Base-by-base conservation (phyloP, 495 filamentous ascomycete species). In the Parachaetomium inaequale region DNA sequence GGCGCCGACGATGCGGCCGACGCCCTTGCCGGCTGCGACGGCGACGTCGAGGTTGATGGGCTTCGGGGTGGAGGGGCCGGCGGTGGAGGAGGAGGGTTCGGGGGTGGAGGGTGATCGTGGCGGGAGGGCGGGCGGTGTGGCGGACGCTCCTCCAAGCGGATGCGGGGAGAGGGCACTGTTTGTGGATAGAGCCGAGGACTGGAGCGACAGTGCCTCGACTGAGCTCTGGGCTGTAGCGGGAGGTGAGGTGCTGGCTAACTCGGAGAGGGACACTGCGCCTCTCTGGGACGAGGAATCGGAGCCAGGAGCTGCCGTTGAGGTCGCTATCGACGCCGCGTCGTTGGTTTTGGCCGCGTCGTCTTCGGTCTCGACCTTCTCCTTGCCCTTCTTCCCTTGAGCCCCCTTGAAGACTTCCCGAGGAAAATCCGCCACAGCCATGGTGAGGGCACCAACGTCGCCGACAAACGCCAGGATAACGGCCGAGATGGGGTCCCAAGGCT, bases 361-460 rank as follows among this genome's bases (percentile, higher is more conserved):
- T 15, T 55, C 42, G 28, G 6, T 11, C 63, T 53, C 57, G 57
- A 66, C 19, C 61, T 29, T 26, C n/a, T 51, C 55, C 36, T 68
- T 69, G 29, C 47, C 53, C 28, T 65, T 65, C n/a, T 63, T 70
- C 14, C 21, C 58, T 75, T 72, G 75, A n/a, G n/a, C n/a, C n/a
- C n/a, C n/a, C 32, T 65, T 65, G 62, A 90, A 86, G 19, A 96
- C 82, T 17, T 88, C 88, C 15, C 82, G 78, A 0, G 93, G 93
- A 25, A 97, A 84, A 64, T 95, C 91, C 5, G 88, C 89, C 32
- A 93, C 76, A 0, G 91, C 92, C 81, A 93, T 89, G 68, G 88
- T 81, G 52, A 98, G 83, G 61, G 80, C 87, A 17, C 85, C 80
- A 38, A 91, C 77, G 8, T 91, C 89, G 6, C 91, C 91, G 15